These are phyloP conservation scores for Phytophthora brassicae DNA, from an alignment of 352 stramenopile genomes.

Conservation along the genomic window DNA sequence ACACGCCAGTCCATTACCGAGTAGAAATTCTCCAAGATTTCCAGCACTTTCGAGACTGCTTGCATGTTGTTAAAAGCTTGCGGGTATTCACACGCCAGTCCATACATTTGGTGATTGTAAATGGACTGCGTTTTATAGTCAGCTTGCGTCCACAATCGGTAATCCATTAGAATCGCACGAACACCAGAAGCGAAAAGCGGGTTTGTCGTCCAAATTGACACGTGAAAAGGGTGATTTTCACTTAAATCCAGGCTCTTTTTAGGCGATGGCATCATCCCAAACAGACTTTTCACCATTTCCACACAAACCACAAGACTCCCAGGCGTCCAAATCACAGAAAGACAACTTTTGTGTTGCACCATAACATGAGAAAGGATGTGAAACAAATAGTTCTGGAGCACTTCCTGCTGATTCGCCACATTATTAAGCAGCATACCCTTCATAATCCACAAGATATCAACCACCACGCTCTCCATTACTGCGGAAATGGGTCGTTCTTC, in stretches of 20 bases:
- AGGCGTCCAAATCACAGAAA: slow-evolving; percentile 59
- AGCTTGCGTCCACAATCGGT: slow-evolving; percentile 57
- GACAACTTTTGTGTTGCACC: slow-evolving; percentile 38
- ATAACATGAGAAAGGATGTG: slow-evolving; percentile 71
- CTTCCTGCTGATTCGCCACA: slow-evolving; percentile 54
- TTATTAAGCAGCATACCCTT: slow-evolving; percentile 63
- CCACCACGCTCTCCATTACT: slow-evolving; percentile 50
- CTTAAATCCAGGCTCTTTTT: slow-evolving; percentile 27
- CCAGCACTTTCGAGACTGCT: slow-evolving; percentile 56
- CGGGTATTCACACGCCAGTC: slow-evolving; percentile 67
- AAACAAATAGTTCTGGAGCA: slow-evolving; percentile 62
- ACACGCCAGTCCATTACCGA: slow-evolving; percentile 55
- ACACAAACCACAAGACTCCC: slow-evolving; percentile 68
- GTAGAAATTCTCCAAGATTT: slow-evolving; percentile 68
- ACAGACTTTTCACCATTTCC: slow-evolving; percentile 61
- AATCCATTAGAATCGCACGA: slow-evolving; percentile 68
- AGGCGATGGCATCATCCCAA: slow-evolving; percentile 45
- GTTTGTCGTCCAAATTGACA: slow-evolving; percentile 71
- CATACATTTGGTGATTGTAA: slow-evolving; percentile 78
- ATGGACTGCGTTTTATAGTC: slow-evolving; percentile 82
- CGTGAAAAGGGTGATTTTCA: slow-evolving; percentile 61
- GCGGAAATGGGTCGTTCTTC: slow-evolving; percentile 18
- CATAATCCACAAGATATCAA: slow-evolving; percentile 69
- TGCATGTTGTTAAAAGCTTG: slow-evolving; percentile 69
- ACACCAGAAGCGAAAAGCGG: slow-evolving; percentile 73